Base-by-base conservation (phyloP, 2,329 filamentous ascomycete species). In the Aphanocladium album region DNA sequence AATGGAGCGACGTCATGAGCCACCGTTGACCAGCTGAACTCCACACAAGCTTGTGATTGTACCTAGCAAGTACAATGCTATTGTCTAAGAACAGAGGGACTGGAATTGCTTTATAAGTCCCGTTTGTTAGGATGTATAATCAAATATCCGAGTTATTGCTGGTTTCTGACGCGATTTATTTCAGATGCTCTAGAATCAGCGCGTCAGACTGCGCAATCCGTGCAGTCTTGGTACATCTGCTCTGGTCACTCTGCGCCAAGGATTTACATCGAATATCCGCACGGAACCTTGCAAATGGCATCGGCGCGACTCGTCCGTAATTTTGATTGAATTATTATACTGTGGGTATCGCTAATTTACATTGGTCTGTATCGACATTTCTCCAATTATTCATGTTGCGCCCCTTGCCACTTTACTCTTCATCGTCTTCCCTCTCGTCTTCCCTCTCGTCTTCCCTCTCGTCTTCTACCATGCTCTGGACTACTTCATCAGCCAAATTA, bases 401-500 rank as follows among this genome's bases (percentile, higher is more conserved):
- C 17, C 14, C 16, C 27, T 49, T 55, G 21, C 65, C 62, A 60
- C 60, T 61, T 46, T 63, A 64, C 43, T 74, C 57, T 65, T 70
- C 66, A 62, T 69, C 67, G 60, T 73, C 65, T 61, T 63, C 67
- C 14, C 66, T 65, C 16, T 67, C 64, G 27, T 62, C 69, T 25
- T 69, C 71, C n/a, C n/a, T n/a, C n/a, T 69, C 67, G 60, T 73
- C 65, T 61, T 63, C 67, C 14, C 66, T 65, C 16, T 67, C 64
- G 27, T 62, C 69, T 25, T 69, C 71, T 2, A 67, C 70, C 7
- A 69, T 68, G 14, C 65, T 67, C 45, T 69, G 65, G 12, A 75
- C 71, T 30, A 73, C 70, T 43, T 71, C 68, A 46, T 74, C 72
- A 2, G 70, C 71, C 41, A 71, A 52, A 43, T 62, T 50, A 21